Base-by-base conservation (phyloP, 2,329 filamentous ascomycete species). In the Cordyceps farinosa region DNA sequence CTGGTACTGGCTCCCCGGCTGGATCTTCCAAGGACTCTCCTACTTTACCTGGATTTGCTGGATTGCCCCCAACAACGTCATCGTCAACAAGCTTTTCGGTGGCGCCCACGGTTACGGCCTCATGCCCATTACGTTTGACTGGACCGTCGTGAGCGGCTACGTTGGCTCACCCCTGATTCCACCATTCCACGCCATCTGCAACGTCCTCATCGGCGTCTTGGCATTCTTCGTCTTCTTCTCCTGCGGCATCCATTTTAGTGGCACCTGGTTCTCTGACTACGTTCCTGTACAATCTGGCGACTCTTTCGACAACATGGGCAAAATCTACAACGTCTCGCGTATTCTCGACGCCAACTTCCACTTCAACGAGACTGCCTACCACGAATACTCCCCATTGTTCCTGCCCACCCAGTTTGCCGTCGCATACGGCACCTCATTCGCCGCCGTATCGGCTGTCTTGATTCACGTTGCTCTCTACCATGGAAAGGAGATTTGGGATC, bases 21-120 rank as follows among this genome's bases (percentile, higher is more conserved):
- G 83, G 70, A 82, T 90, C 48, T 87, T 85, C 64, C 84, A 84
- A 60, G 86, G 84, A 56, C 76, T 89, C 5, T 85, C 82, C 42
- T 81, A 84, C 67, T 89, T 89, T 68, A 84, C 84, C 42, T 87
- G 84, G 72, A 74, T 84, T 36, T 87, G 84, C 56, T 89, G 78
- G 78, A 83, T 87, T 64, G 83, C 82, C n/a, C 86, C 86, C 9
- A 77, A 87, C 58, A 86, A 81, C 64, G 77, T 84, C 5, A 70
- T 84, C n/a, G 72, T 87, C 66, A 87, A 87, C 71, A 85, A 87
- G 72, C 69, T 88, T n/a, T 87, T 87, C 65, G 85, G 85, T 6
- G 82, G 82, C 3, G 79, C 78, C 66, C 83, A 82, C 15, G 85
- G 85, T 1, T 76, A 87, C 30, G 86, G 84, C 1, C 73, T 88